Conservation (phyloP, 352 stramenopile species). For the Phytophthora quininea region DNA sequence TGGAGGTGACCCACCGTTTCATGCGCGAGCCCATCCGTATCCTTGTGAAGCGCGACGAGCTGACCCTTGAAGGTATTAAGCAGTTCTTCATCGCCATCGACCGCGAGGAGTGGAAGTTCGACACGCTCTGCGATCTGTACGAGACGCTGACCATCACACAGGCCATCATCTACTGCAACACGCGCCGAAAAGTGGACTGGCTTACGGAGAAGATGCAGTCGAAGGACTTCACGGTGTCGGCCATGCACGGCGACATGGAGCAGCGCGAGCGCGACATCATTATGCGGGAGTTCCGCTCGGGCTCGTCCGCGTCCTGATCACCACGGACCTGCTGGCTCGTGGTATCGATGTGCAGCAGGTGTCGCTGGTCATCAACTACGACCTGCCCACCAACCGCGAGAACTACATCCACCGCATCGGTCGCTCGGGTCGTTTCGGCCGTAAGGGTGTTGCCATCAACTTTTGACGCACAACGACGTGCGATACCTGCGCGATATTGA, state of each 20-base stretch:
- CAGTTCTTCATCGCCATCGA: slow-evolving; percentile 99
- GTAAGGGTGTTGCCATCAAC: slow-evolving; percentile 99
- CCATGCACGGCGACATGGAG: slow-evolving; percentile 99
- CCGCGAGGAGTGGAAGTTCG: slow-evolving; percentile 99
- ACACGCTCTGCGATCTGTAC: slow-evolving; percentile 99
- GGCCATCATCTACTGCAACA: slow-evolving; percentile 99
- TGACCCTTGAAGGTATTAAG: slow-evolving; percentile 99
- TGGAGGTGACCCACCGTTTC: slow-evolving; percentile 98
- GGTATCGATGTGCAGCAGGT: slow-evolving; percentile 99
- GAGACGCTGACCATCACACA: slow-evolving; percentile 99
- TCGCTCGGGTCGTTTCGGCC: slow-evolving; percentile 99
- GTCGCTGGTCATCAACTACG: slow-evolving; percentile 99
- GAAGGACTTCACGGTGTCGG: slow-evolving; percentile 99
- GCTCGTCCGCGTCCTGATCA: slow-evolving; percentile 99
- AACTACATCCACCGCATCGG: slow-evolving; percentile 99
- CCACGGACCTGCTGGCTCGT: slow-evolving; percentile 98
- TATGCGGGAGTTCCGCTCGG: slow-evolving; percentile 99
- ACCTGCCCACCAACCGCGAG: slow-evolving; percentile 99
- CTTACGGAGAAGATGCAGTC: slow-evolving; percentile 99
- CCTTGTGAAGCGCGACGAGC: slow-evolving; percentile 99
- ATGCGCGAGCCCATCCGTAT: slow-evolving; percentile 99
- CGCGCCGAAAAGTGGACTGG: slow-evolving; percentile 99
- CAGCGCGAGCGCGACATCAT: slow-evolving; percentile 99
- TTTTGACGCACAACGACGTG: slow-evolving; percentile 99
- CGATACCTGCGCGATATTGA: slow-evolving; percentile 99